A percentile compares a stretch with the other conserved stretches of the same genome.
phyloP scores from a whole-genome alignment of 2,329 filamentous ascomycete species.

The Paracoccidioides brasiliensis region DNA sequence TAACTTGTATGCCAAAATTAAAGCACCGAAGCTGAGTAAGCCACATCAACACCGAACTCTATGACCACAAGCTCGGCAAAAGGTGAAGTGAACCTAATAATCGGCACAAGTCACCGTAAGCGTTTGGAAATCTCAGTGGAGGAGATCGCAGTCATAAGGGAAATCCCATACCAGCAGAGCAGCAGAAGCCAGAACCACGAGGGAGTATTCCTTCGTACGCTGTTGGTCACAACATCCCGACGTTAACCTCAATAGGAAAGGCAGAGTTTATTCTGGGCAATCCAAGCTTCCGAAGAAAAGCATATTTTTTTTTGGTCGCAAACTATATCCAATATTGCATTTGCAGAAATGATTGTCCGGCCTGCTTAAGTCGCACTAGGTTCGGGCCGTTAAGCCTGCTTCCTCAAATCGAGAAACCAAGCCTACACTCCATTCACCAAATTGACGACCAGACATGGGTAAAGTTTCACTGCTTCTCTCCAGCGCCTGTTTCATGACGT shows the following conservation, averaged over 20 bases:
- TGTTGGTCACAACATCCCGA: background rate
- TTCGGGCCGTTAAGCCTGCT: background rate
- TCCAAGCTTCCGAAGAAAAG: too few species aligned
- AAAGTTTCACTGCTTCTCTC: constrained; percentile 28
- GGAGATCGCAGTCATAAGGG: background rate
- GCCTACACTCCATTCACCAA: constrained; percentile 44
- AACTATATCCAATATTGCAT: too few species aligned
- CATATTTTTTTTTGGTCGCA: too few species aligned
- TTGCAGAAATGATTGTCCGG: too few species aligned
- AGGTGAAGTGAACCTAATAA: background rate
- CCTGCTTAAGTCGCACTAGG: background rate
- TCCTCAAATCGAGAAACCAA: constrained; percentile 31
- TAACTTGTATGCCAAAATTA: too few species aligned
- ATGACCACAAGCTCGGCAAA: background rate
- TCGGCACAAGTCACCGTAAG: background rate
- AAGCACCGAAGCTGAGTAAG: background rate
- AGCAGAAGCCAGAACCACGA: too few species aligned
- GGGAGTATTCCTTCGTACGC: background rate
- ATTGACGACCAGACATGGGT: constrained; percentile 37
- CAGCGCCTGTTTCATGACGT: constrained; percentile 26
- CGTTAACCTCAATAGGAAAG: background rate
- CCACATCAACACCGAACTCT: background rate
- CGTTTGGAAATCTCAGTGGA: background rate
- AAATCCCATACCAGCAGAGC: too few species aligned
- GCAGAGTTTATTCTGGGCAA: background rate